Evolutionary conservation across 345 rosid species (phyloP), one percentile per base, ranked within the genome.

Genomic region (Eucalyptus pumila): DNA sequence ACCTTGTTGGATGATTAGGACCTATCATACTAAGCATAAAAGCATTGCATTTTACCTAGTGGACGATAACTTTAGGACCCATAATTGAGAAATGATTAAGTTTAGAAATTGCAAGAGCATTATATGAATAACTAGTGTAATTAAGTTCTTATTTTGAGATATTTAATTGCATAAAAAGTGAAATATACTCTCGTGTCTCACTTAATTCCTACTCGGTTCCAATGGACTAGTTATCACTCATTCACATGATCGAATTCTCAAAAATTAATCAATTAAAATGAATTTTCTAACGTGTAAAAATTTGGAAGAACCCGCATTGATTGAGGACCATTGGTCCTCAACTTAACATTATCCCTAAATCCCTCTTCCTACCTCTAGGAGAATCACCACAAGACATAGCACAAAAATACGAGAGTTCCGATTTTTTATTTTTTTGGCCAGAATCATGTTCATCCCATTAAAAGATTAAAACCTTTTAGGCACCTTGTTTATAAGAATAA

Each of bases 281-380:
- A 60, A 60, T 26, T 60, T 26, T 60, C 67, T 26, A 60, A 26
- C 7, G 0, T 26, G 32, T 26, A 60, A 27, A 4, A 15, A 24
- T 26, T 58, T 5, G n/a, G 2, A 26, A 58, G n/a, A 58, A 58
- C 67, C 11, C 0, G 0, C 1, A 0, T 2, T 11, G 4, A 58
- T 58, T 11, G n/a, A 58, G 65, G 14, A 58, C 7, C 65, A 9
- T 54, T 23, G 2, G 23, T 51, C 23, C 23, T 51, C 56, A 52
- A 52, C 58, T 56, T 2, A 4, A 0, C 62, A 56, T 56, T 56
- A 56, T 23, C 14, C 6, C 0, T 58, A 60, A 60, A 60, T 26
- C 15, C 67, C 30, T 26, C 32, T 26, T 24, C 67, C 67, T 11
- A 26, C 32, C 0, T 11, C 14, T 0, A 0, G 14, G 14, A 58